Percentiles rank a stretch among this genome's conserved stretches.
phyloP scores from a whole-genome alignment of 352 stramenopile genomes.

The Pythium phragmitis region DNA sequence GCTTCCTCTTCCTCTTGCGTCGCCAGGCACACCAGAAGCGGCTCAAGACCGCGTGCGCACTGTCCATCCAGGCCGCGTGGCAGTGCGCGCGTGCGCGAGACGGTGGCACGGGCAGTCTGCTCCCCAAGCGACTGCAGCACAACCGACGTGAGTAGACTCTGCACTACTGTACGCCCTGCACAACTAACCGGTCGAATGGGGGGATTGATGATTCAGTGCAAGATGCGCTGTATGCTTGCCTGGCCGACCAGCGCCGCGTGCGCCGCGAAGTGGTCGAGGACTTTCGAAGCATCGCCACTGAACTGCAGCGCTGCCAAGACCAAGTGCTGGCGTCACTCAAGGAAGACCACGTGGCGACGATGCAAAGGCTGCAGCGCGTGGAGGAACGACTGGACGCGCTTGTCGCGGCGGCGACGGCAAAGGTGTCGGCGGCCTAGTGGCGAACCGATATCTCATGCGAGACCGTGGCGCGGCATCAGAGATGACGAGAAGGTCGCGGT shows the following conservation, averaged over 20 bases:
- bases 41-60: slow-evolving; percentile 47
- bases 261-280: slow-evolving; percentile 44
- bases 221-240: slow-evolving; percentile 34
- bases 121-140: neutral
- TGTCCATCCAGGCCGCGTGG: slow-evolving; percentile 69
- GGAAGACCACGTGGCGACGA: slow-evolving; percentile 40
- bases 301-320: slow-evolving; percentile 46
- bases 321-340: slow-evolving; percentile 44
- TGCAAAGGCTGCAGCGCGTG: slow-evolving; percentile 38
- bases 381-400: slow-evolving; percentile 43
- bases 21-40: slow-evolving; percentile 41
- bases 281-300: slow-evolving; percentile 40
- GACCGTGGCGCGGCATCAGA: slow-evolving; percentile 4
- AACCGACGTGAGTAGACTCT: slow-evolving; percentile 5
- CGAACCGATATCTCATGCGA: slow-evolving; percentile 6
- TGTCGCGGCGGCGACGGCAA: neutral
- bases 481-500: slow-evolving; percentile 17
- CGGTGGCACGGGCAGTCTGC: neutral
- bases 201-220: slow-evolving; percentile 17
- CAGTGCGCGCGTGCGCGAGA: slow-evolving; percentile 10
- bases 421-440: slow-evolving; percentile 6
- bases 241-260: slow-evolving; percentile 45
- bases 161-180: neutral
- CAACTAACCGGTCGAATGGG: no score
- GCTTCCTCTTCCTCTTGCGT: slow-evolving; percentile 53